These are phyloP conservation scores for Lycium barbarum DNA, from an alignment of 257 asterid genomes.

Conservation along the genomic window DNA sequence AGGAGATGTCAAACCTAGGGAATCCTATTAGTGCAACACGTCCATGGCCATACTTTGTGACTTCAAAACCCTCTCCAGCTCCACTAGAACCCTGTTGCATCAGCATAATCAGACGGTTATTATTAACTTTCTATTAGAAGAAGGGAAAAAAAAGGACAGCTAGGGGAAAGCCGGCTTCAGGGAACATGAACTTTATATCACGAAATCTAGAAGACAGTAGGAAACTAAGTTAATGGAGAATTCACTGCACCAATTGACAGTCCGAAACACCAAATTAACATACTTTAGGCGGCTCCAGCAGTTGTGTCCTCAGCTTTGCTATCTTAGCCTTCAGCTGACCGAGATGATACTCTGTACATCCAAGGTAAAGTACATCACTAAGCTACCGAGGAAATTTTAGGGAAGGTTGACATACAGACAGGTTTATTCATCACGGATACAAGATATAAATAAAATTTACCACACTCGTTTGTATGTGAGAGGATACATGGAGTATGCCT, in stretches of 20 bases:
- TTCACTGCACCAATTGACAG: neutral
- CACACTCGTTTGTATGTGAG: neutral
- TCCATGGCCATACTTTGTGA: constrained; percentile 95
- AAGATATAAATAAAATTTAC: neutral
- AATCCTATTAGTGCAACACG: constrained; percentile 98
- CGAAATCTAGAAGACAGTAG: neutral
- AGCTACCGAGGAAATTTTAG: neutral
- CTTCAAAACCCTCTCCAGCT: constrained; percentile 98
- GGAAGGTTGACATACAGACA: neutral
- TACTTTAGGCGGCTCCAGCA: constrained; percentile 98
- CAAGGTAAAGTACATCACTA: constrained; percentile 21
- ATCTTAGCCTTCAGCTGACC: constrained; percentile 99
- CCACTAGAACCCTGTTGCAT: constrained; percentile 82
- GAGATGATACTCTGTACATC: constrained; percentile 82
- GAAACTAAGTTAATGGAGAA: neutral
- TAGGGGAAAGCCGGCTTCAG: neutral
- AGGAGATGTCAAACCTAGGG: constrained; percentile 73
- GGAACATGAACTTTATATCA: neutral
- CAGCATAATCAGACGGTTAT: neutral
- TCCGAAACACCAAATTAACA: constrained; percentile 16
- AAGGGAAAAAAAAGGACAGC: neutral
- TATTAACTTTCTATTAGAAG: neutral
- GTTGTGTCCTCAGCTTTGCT: constrained; percentile 96
- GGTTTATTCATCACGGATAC: neutral
- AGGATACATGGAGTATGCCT: neutral